Base-by-base conservation (phyloP, 1,284 basidiomycete species). In the Cryptococcus sp. region DNA sequence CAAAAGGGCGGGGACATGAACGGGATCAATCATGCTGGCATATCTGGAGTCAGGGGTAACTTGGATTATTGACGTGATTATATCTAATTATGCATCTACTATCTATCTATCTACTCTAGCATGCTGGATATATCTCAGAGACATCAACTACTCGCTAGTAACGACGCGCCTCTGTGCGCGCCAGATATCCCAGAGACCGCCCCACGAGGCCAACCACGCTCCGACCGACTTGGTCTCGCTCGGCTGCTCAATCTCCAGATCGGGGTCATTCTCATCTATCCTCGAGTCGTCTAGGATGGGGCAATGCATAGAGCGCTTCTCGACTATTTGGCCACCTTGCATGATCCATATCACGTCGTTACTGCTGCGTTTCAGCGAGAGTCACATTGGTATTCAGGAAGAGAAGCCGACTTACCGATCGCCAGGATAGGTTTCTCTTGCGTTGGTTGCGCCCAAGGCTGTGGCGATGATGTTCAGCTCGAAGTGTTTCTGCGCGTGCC, bases 281-380 rank as follows among this genome's bases (percentile, higher is more conserved):
- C 67, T 54, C 23, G 46, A 59, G 47, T 69, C 67, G 41, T 69
- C 67, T 11, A 69, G 42, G 11, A 19, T 59, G 3, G 67, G 67
- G 51, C 65, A 67, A 46, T 69, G 67, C 65, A 62, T 61, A 35
- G 67, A 64, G 17, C 67, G 56, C 53, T 67, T 69, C 50, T 67
- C 63, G 19, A 60, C 47, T 38, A 69, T 69, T 35, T 23, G 23
- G 17, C 60, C 61, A 25, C 50, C 49, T 19, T 63, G 50, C 63
- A 69, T 67, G 44, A 67, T 69, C 67, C 67, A 69, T 20, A 69
- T 63, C 27, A 69, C 45, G 53, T 69, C 67, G 66, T 67, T 62
- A 23, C 67, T 69, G 45, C 11, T 25, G n/a, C 25, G 20, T 47
- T 15, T 62, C 53, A 53, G 50, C n/a, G 15, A 27, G 23, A 22